Conservation (phyloP, 805 yeast genomes). For the Cyberlindnera maritima region DNA sequence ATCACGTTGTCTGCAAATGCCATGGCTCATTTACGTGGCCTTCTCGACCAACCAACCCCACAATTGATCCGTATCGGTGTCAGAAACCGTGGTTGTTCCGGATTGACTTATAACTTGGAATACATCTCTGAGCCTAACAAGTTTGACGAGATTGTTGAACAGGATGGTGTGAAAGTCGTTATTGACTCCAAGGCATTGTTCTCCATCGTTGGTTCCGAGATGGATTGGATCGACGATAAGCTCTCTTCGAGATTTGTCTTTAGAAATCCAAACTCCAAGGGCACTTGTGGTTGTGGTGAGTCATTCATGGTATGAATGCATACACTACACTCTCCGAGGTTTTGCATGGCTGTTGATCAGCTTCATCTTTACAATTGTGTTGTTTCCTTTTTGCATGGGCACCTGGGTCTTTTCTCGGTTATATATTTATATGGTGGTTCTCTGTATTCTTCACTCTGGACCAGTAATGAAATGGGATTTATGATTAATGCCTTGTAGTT, state of each 20-base stretch:
- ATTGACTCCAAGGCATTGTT: conserved; percentile 96
- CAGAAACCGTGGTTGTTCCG: conserved; percentile 96
- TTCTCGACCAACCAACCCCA: conserved; percentile 81
- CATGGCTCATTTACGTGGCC: conserved; percentile 59
- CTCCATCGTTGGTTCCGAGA: conserved; percentile 93
- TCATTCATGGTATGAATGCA: conserved; percentile 82
- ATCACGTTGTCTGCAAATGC: conserved; percentile 80
- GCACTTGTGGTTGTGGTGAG: conserved; percentile 98
- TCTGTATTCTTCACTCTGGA: no score
- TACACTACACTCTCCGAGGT: neutral
- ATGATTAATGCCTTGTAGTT: no score
- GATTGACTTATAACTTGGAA: conserved; percentile 85
- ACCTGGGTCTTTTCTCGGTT: neutral
- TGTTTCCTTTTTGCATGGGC: neutral
- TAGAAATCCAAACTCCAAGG: conserved; percentile 94
- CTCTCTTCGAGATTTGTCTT: conserved; percentile 86
- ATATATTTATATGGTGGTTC: neutral
- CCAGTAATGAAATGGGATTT: neutral
- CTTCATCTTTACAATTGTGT: no score
- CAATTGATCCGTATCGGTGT: conserved; percentile 90
- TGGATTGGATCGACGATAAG: conserved; percentile 98
- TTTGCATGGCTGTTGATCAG: conserved; percentile 1
- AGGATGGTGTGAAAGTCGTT: conserved; percentile 88
- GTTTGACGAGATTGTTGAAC: conserved; percentile 90
- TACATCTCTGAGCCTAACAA: conserved; percentile 90